Base-by-base conservation (phyloP, 2,329 filamentous ascomycete genomes). In the Colletotrichum sp. region DNA sequence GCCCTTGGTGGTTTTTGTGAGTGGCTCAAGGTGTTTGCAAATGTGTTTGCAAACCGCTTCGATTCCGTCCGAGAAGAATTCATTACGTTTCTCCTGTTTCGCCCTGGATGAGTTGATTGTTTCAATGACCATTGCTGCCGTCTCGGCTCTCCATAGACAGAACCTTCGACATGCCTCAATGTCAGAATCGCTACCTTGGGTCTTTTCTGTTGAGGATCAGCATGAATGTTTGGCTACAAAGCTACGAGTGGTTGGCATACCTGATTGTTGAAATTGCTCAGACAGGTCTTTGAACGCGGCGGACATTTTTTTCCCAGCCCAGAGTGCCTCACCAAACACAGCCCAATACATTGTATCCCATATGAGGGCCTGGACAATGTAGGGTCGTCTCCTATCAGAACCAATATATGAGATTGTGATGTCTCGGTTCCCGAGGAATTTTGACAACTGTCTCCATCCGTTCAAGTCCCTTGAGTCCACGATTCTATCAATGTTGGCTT, bases 401-500 rank as follows among this genome's bases (percentile, higher is more conserved):
- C 2, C 8, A 18, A 43, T n/a, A 11, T n/a, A 43, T 0, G 5
- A 5, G 5, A 6, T 11, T 2, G 38, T 43, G 38, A 43, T 43
- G 5, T 43, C 8, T 9, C 36, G 36, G 1, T 8, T 5, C 5
- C 36, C 36, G 8, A 43, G 8, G 8, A 38, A 18, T 5, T 38
- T 8, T 1, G 36, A 38, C 36, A 38, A 38, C 3, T 5, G 3
- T 18, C 8, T 38, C 38, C 38, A 43, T 12, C 38, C 38, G 2
- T n/a, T n/a, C 1, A 2, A n/a, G 1, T n/a, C 38, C 38, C 4
- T n/a, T 0, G 18, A n/a, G 16, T 43, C 38, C 1, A 43, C 8
- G 1, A 4, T 43, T 18, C 9, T n/a, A 1, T n/a, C 38, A n/a
- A 43, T 2, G 5, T 5, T n/a, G 18, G 38, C 11, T 2, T n/a